Percentiles rank a stretch among this genome's conserved stretches.
Evolutionary conservation across 805 yeast species (phyloP).

Genomic region (Suhomyces sp.): DNA sequence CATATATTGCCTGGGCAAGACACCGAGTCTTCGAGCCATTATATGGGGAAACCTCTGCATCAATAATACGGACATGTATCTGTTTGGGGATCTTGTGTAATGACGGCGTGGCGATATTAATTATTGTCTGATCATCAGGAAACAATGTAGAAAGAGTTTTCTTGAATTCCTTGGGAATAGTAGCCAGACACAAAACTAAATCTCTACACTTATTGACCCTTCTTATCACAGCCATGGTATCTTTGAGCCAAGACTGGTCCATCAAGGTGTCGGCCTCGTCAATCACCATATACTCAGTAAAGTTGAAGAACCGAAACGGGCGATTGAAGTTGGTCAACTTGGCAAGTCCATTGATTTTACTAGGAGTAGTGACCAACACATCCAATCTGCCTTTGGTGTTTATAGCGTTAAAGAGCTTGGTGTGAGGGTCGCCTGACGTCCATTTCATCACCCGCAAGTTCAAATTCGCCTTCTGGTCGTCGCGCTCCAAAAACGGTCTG

Average conservation of each 20-base stretch:
- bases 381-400: slow-evolving; percentile 55
- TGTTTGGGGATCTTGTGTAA: slow-evolving; percentile 81
- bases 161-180: slow-evolving; percentile 78
- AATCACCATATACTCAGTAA: slow-evolving; percentile 61
- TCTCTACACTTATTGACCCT: slow-evolving; percentile 55
- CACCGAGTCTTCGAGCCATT: slow-evolving; percentile 82
- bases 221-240: slow-evolving; percentile 56
- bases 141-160: slow-evolving; percentile 56
- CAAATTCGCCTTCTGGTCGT: slow-evolving; percentile 27
- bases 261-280: slow-evolving; percentile 95
- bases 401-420: slow-evolving; percentile 47
- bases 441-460: slow-evolving; percentile 52
- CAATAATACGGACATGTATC: slow-evolving; percentile 69
- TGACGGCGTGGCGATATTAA: slow-evolving; percentile 71
- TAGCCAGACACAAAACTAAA: slow-evolving; percentile 81
- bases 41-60: slow-evolving; percentile 75
- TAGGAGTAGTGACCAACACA: slow-evolving; percentile 82
- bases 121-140: slow-evolving; percentile 51
- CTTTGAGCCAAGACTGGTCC: slow-evolving; percentile 73
- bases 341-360: slow-evolving; percentile 51
- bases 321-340: slow-evolving; percentile 27
- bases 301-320: slow-evolving; percentile 38
- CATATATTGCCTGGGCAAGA: slow-evolving; percentile 81
- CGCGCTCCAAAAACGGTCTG: slow-evolving; percentile 19
- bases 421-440: slow-evolving; percentile 59